Percentiles rank a stretch among this genome's conserved stretches.
These are phyloP conservation scores for Solanum piurae DNA, from an alignment of 257 asterid genomes.

Conservation along the genomic window DNA sequence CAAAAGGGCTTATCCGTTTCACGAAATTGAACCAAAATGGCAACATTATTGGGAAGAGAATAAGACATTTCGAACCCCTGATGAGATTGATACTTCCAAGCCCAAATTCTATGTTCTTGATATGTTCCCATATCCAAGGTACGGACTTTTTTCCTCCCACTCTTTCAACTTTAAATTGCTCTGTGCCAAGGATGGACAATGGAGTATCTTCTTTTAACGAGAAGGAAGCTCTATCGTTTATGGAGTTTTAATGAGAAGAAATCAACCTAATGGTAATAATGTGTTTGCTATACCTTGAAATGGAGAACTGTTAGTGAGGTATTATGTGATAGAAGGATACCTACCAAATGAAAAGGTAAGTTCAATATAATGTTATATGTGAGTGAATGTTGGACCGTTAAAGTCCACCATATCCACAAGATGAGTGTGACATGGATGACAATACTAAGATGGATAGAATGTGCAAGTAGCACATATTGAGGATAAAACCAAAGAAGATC, in stretches of 20 bases:
- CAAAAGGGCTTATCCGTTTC: conserved; percentile 78
- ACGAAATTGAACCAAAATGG: conserved; percentile 86
- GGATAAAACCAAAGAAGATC: not conserved
- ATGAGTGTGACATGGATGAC: not conserved
- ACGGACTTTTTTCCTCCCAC: not conserved
- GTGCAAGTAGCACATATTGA: not conserved
- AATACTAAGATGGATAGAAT: not conserved
- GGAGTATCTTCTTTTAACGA: not conserved
- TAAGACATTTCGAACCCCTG: conserved; percentile 79
- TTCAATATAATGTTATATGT: not conserved
- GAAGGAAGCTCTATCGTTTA: not conserved
- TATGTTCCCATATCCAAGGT: conserved; percentile 99
- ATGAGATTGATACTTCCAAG: conserved; percentile 79
- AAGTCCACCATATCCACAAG: not conserved
- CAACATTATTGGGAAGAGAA: conserved; percentile 83
- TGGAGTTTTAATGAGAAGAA: not conserved
- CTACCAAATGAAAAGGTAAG: not conserved
- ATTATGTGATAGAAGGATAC: not conserved
- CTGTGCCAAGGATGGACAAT: not conserved
- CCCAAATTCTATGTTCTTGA: conserved; percentile 96
- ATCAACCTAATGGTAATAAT: not conserved
- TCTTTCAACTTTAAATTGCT: not conserved
- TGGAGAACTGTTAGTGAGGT: not conserved
- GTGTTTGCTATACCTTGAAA: not conserved
- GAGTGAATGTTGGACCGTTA: not conserved